Base-by-base conservation (phyloP, 345 rosid species). In the Zanthoxylum bungeanum region DNA sequence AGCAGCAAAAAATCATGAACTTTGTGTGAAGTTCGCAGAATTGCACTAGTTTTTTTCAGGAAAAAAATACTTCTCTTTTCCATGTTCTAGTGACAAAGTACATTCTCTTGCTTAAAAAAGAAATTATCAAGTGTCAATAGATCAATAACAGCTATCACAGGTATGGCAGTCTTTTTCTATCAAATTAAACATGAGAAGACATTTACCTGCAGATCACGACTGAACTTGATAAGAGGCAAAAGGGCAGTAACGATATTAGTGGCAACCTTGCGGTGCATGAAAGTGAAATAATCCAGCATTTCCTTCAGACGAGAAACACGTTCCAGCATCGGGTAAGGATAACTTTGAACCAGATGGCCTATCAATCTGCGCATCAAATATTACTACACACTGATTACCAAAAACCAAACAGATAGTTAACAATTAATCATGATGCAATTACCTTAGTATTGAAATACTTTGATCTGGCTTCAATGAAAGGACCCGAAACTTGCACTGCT, bases 201-300 rank as follows among this genome's bases (percentile, higher is more conserved):
- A 34, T 60, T 52, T 81, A 92, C 96, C 93, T 73, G 88, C 64
- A 92, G 91, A 80, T 87, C 89, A 75, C 72, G 83, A 57, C 85
- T 84, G 76, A 80, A 76, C 82, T 83, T 90, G 80, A 84, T 78
- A 77, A 92, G 91, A 69, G 98, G 96, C 70, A 86, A 74, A 31
- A 92, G 75, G 59, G 91, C 81, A 78, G 81, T 66, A 71, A 90
- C 86, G 69, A 90, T 86, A 76, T 22, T 66, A 76, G 88, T 70
- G 65, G 96, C 86, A 64, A 88, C 82, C 71, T 77, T 83, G 56
- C 87, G 85, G 73, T 87, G 44, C 86, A 87, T 86, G 76, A 82
- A 85, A 77, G 88, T 77, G 82, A 90, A 90, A 75, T 90, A 90
- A 83, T 92, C 97, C 81, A 92, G 66, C 76, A 92, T 78, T 73